Percentiles rank a stretch among this genome's conserved stretches.
Conservation (phyloP, 306 rosid species). For the Vigna angularis region DNA sequence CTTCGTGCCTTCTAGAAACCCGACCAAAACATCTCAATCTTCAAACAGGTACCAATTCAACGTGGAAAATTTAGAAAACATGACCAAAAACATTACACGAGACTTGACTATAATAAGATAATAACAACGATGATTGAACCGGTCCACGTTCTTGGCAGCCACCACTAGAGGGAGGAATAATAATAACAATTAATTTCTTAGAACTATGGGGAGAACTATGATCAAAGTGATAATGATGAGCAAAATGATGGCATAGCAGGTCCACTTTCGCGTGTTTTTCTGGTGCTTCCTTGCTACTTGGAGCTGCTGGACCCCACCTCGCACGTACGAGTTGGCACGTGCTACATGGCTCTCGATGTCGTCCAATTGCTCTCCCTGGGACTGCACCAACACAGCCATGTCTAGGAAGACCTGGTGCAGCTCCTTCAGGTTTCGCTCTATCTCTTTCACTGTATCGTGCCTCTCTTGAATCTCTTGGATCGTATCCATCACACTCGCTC, state of each 20-base stretch:
- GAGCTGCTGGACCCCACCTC: slow-evolving; percentile 65
- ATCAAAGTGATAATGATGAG: slow-evolving; percentile 55
- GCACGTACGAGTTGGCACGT: slow-evolving; percentile 72
- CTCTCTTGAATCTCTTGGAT: slow-evolving; percentile 90
- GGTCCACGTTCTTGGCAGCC: slow-evolving; percentile 32
- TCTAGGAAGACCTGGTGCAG: slow-evolving; percentile 87
- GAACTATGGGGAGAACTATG: slow-evolving; percentile 57
- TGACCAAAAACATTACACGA: neutral
- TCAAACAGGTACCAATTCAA: neutral
- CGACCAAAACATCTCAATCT: neutral
- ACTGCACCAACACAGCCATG: slow-evolving; percentile 84
- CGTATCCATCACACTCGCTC: slow-evolving; percentile 76
- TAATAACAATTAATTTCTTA: slow-evolving; percentile 9
- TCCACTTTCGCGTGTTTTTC: slow-evolving; percentile 77
- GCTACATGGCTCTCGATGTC: slow-evolving; percentile 81
- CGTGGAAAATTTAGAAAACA: neutral
- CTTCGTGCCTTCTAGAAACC: neutral
- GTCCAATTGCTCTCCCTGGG: slow-evolving; percentile 82
- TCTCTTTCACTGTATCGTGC: slow-evolving; percentile 79
- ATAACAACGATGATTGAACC: slow-evolving; percentile 19
- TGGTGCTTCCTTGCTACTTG: slow-evolving; percentile 64
- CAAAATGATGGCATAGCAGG: slow-evolving; percentile 57
- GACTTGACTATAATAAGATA: slow-evolving; percentile 41
- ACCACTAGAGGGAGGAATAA: neutral
- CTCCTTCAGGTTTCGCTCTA: slow-evolving; percentile 77